These are phyloP conservation scores for Fusarium ambrosium DNA, from an alignment of 2,329 filamentous ascomycete species.

Conservation along the genomic window DNA sequence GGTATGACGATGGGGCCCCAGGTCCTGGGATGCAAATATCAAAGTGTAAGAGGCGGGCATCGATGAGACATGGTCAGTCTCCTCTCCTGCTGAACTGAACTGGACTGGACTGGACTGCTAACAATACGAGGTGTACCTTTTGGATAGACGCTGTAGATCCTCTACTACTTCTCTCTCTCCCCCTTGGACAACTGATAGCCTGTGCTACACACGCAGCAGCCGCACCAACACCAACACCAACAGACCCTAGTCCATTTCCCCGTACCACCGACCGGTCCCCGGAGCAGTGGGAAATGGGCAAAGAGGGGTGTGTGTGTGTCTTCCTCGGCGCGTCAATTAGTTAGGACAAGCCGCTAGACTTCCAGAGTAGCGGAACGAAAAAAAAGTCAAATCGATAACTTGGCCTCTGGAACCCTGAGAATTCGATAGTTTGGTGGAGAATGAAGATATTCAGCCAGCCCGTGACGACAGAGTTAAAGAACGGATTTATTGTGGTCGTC, in stretches of 20 bases:
- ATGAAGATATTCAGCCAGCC: constrained; percentile 13
- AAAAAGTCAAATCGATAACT: constrained; percentile 9
- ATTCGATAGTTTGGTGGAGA: constrained; percentile 35
- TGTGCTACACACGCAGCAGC: constrained; percentile 14
- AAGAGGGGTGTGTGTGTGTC: constrained; percentile 17
- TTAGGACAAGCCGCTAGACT: constrained; percentile 35
- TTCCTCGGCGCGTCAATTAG: constrained; percentile 10
- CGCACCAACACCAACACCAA: not conserved
- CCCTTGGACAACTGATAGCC: not conserved
- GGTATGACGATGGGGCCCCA: constrained; percentile 36
- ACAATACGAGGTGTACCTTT: constrained; percentile 23
- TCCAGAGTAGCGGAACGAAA: constrained; percentile 12
- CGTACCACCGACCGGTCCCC: constrained; percentile 15
- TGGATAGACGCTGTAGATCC: constrained; percentile 19
- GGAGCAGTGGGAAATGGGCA: constrained; percentile 28
- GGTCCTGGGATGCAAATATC: constrained; percentile 21
- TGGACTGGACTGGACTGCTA: constrained; percentile 3
- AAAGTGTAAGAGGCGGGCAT: constrained; percentile 35
- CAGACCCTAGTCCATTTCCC: constrained; percentile 21
- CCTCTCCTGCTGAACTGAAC: not conserved
- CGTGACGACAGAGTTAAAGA: constrained; percentile 19
- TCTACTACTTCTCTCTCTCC: not conserved
- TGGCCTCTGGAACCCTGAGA: constrained; percentile 6
- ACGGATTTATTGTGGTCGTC: constrained; percentile 11
- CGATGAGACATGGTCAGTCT: constrained; percentile 30